phyloP scores from a whole-genome alignment of 345 rosid species.

The Abelmoschus esculentus region DNA sequence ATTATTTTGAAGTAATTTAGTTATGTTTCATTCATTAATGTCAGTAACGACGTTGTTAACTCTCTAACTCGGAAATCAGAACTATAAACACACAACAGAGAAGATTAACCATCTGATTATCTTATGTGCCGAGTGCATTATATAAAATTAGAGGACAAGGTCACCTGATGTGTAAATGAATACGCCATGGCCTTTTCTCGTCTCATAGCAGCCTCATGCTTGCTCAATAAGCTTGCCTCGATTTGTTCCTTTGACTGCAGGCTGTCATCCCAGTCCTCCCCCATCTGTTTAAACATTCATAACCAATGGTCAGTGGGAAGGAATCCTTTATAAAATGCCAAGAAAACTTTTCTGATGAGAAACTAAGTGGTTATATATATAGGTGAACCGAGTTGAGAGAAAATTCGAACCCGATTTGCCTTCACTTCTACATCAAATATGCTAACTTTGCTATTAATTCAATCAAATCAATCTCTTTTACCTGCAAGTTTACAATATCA shows the following conservation, averaged over 20 bases:
- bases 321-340: neutral
- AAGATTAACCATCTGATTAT: neutral
- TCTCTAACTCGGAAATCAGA: neutral
- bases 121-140: neutral
- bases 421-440: neutral
- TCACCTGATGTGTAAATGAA: constrained; percentile 91
- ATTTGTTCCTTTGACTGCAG: constrained; percentile 83
- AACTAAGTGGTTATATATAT: neutral
- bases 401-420: neutral
- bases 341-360: neutral
- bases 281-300: constrained; percentile 45
- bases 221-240: constrained; percentile 67
- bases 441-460: neutral
- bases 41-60: neutral
- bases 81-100: too few species aligned
- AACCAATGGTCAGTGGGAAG: constrained; percentile 6
- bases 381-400: neutral
- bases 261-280: constrained; percentile 93
- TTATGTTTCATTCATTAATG: neutral
- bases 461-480: constrained; percentile 6
- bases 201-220: constrained; percentile 88
- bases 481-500: constrained; percentile 71
- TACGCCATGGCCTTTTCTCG: constrained; percentile 92
- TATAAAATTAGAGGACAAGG: constrained; percentile 1
- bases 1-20: neutral